Base-by-base conservation (phyloP, 805 yeast genomes). In the Nakazawaea sp. region DNA sequence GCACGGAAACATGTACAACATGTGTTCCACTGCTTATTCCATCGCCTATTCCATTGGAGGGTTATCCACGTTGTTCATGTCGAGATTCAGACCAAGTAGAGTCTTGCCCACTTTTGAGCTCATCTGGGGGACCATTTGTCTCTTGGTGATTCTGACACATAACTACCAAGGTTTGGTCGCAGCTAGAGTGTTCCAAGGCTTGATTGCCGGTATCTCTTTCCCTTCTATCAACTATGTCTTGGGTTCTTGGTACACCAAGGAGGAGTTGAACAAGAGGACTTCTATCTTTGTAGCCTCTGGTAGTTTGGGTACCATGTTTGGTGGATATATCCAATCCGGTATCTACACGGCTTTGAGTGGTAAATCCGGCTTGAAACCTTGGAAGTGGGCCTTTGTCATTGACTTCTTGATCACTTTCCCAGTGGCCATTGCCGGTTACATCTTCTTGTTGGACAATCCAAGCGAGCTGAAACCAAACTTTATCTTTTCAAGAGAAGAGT, bases 311-410 rank as follows among this genome's bases (percentile, higher is more conserved):
- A 54, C 59, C 16, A 66, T 65, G 58, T 63, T 64, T 42, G 58
- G 66, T 7, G 71, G 72, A 5, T 67, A 62, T 35, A 46, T 68
- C 28, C 72, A 69, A 45, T 42, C 62, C 9, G 72, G 70, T 1
- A 70, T 68, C 3, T 62, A 59, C 46, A 43, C 45, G 30, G 48
- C 60, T 45, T 53, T 65, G 51, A 53, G 69, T 45, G 70, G 72
- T 38, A 51, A 45, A 16, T 52, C 55, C n/a, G 78, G 78, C 1
- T 51, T 76, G 12, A 63, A 66, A 3, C 83, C 84, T 6, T 77
- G 82, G 82, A 64, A 78, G 52, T 77, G 83, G 83, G 51, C 77
- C n/a, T 78, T 75, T 49, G 71, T 78, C 31, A 72, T 78, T 43
- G 82, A 78, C 53, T 76, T 74, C 45, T 47, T 72, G 23, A 63